A percentile compares a stretch with the other conserved stretches of the same genome.
Conservation (phyloP, 768 basidiomycete species). For the Phaeotremella fagi region DNA sequence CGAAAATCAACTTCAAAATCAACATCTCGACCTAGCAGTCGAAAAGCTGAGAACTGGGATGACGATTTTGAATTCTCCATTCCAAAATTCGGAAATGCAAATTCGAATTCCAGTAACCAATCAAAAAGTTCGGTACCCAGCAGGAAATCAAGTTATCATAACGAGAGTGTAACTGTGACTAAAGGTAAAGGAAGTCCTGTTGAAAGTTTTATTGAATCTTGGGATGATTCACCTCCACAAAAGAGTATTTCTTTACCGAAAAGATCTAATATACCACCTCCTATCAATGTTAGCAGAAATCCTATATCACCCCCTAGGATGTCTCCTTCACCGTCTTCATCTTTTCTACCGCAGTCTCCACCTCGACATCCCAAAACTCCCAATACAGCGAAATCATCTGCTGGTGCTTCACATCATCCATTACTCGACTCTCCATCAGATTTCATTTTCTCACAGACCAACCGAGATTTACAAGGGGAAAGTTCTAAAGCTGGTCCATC, state of each 20-base stretch:
- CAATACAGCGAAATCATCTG: neutral
- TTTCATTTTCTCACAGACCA: too few species aligned
- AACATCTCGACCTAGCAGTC: neutral
- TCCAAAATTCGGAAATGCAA: conserved; percentile 5
- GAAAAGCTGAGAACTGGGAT: conserved; percentile 40
- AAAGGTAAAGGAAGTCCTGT: neutral
- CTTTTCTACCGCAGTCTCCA: conserved; percentile 3
- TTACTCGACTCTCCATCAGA: conserved; percentile 4
- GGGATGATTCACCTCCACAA: conserved; percentile 27
- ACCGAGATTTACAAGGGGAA: too few species aligned
- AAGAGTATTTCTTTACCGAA: neutral
- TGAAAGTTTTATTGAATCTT: conserved; percentile 12
- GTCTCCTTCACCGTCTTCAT: conserved; percentile 6
- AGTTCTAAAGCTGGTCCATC: conserved; percentile 12
- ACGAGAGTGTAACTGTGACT: too few species aligned
- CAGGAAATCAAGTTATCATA: too few species aligned
- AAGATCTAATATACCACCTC: conserved; percentile 11
- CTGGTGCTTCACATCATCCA: conserved; percentile 7
- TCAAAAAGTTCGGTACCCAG: too few species aligned
- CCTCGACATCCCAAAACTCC: neutral
- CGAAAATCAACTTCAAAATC: neutral
- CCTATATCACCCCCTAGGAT: conserved; percentile 4
- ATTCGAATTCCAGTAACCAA: too few species aligned
- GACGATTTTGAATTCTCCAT: conserved; percentile 39
- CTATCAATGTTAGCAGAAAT: conserved; percentile 7